These are phyloP conservation scores for Metschnikowia reukaufii DNA, from an alignment of 805 yeast genomes.

Conservation along the genomic window DNA sequence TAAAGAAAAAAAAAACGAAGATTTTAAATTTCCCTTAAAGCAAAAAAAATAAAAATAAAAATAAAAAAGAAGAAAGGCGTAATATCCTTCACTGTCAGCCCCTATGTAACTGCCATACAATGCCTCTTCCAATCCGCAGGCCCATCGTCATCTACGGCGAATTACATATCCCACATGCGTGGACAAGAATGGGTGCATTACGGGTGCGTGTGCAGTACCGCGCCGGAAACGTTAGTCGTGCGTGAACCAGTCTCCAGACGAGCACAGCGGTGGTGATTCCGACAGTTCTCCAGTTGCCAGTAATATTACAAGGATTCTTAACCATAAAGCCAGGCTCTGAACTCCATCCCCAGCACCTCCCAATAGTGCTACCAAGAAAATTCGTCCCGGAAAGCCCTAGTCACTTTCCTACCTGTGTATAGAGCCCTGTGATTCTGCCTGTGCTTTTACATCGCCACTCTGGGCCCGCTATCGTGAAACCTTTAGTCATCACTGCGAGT, in stretches of 20 bases:
- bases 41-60: too few species aligned
- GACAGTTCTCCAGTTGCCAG: constrained; percentile 4
- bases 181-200: not conserved
- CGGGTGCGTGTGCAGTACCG: not conserved
- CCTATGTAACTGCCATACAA: too few species aligned
- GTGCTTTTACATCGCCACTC: too few species aligned
- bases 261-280: constrained; percentile 3
- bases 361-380: not conserved
- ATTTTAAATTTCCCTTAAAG: too few species aligned
- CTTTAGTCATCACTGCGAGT: too few species aligned
- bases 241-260: constrained; percentile 1
- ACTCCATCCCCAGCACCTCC: not conserved
- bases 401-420: too few species aligned
- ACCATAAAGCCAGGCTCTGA: not conserved
- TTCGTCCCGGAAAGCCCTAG: not conserved
- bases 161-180: not conserved
- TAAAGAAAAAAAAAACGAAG: too few species aligned
- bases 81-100: too few species aligned
- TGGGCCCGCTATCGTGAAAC: too few species aligned
- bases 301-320: not conserved
- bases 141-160: not conserved
- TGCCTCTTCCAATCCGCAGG: too few species aligned
- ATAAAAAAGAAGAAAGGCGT: too few species aligned
- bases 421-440: too few species aligned
- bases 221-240: constrained; percentile 8